Base-by-base conservation (phyloP, 805 yeast genomes). In the Komagataella phaffii region DNA sequence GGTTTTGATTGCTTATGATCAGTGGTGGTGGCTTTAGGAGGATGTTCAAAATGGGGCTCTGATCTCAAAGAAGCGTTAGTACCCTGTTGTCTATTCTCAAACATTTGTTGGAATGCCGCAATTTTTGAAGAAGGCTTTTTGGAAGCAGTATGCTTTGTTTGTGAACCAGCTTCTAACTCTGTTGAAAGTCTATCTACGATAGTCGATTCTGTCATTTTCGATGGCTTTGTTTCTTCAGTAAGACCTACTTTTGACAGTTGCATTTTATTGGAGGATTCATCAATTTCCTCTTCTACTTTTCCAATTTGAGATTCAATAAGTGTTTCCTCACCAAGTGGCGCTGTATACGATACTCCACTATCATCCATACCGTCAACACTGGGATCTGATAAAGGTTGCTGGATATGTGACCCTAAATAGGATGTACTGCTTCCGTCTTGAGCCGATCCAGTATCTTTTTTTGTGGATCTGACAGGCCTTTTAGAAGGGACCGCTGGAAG, bases 91-190 rank as follows among this genome's bases (percentile, higher is more conserved):
- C 73, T 75, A 54, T 72, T 71, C 49, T 76, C 77, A 51, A 85
- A 70, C 84, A 83, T 79, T 59, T 83, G 85, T 60, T 85, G 95
- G 63, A 85, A 85, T 0, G 89, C 89, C 1, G 90, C 89, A 54
- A 85, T 85, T 55, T 75, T 83, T 1, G 88, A 81, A 0, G 91
- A 84, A 17, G 88, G 80, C 58, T 85, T 85, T 59, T 84, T 84
- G 3, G 91, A 91, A 21, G 81, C 81, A 30, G 80, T 83, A 5
- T 88, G 77, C 1, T 71, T 69, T 44, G 60, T 65, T 40, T 57
- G 61, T 49, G 24, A 36, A 14, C 10, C n/a, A 17, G 48, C n/a
- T 3, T 46, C 36, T 19, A 24, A 18, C 17, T 17, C 21, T 12
- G 48, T n/a, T 30, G 40, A 30, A 14, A 2, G 14, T 2, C 4